Evolutionary conservation across 2,329 filamentous ascomycete species (phyloP), one percentile per base, ranked within the genome.

Genomic region (Capronia coronata): DNA sequence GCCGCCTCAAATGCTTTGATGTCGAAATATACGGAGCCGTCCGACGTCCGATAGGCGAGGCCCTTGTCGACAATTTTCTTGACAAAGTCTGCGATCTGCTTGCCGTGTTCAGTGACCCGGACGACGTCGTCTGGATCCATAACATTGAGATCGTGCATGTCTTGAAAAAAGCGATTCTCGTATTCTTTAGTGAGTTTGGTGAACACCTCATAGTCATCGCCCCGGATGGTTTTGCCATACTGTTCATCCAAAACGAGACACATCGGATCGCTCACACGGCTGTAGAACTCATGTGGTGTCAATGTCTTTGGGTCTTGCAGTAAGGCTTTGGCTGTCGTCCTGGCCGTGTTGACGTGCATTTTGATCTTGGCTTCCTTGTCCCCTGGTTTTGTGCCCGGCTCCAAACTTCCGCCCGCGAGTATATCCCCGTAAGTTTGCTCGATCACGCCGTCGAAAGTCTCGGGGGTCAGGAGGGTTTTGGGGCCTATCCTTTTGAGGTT

Each of bases 11-110:
- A 97, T 0, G 86, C 80, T 3, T 76, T 74, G 57, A 94, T 96
- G 61, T 96, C 91, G 56, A 96, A 97, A 68, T 96, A 96, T 0
- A 97, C 88, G 0, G 87, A 94, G 0, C 89, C 90, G 59, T 93
- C 86, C 0, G 73, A 67, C 0, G 78, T 79, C 27, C 70, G 72
- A 63, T 97, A 97, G 1, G 84, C 91, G 60, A 90, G 96, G 0
- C 86, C 85, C 64, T 95, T 94, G 44, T 84, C 72, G 18, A 94
- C 80, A 49, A 95, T 87, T 57, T 78, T 81, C 62, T 91, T 79
- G 0, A 96, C 87, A 56, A 94, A 96, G 8, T 78, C 73, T 39
- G 86, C 87, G 62, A 97, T 96, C 63, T 94, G 83, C 0, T 83
- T 82, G 2, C 91, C 86, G 60, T 93, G 96, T 62, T 95, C 88